Evolutionary conservation across 2,329 filamentous ascomycete genomes (phyloP).

Genomic region (Ophiostoma montium): DNA sequence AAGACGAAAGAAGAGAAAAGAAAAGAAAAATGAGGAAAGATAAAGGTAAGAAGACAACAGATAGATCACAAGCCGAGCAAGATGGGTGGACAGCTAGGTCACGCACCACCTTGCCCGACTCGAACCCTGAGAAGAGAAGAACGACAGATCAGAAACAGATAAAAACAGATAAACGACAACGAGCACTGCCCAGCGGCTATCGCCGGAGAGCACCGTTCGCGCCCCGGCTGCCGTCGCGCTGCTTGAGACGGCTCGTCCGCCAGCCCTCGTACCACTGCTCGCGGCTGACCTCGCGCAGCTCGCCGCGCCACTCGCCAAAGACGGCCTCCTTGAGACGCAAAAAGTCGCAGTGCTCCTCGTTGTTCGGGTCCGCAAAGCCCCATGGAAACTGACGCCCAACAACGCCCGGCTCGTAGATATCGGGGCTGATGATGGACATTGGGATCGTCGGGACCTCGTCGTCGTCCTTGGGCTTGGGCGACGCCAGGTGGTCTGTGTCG

Average conservation of each 20-base stretch:
- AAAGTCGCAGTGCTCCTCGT: slow-evolving; percentile 88
- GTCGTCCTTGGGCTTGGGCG: slow-evolving; percentile 25
- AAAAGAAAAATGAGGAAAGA: slow-evolving; percentile 1
- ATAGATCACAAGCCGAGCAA: neutral
- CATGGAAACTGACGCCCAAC: slow-evolving; percentile 86
- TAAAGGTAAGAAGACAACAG: neutral
- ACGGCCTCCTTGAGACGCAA: slow-evolving; percentile 78
- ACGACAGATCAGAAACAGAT: neutral
- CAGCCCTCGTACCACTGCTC: slow-evolving; percentile 94
- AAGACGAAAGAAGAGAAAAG: neutral
- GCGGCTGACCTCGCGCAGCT: slow-evolving; percentile 78
- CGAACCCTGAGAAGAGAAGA: neutral
- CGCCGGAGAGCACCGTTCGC: slow-evolving; percentile 19
- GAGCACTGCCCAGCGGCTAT: slow-evolving; percentile 13
- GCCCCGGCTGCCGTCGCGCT: slow-evolving; percentile 27
- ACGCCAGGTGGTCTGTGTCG: slow-evolving; percentile 31
- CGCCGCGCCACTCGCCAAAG: slow-evolving; percentile 83
- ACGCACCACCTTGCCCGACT: neutral
- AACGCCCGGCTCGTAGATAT: slow-evolving; percentile 68
- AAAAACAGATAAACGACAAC: neutral
- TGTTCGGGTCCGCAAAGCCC: slow-evolving; percentile 92
- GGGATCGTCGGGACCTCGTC: slow-evolving; percentile 60
- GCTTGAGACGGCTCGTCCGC: slow-evolving; percentile 60
- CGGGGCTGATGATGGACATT: slow-evolving; percentile 85
- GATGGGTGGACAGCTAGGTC: neutral